Evolutionary conservation across 2,329 filamentous ascomycete species (phyloP).

Genomic region (Pseudogymnoascus sp.): DNA sequence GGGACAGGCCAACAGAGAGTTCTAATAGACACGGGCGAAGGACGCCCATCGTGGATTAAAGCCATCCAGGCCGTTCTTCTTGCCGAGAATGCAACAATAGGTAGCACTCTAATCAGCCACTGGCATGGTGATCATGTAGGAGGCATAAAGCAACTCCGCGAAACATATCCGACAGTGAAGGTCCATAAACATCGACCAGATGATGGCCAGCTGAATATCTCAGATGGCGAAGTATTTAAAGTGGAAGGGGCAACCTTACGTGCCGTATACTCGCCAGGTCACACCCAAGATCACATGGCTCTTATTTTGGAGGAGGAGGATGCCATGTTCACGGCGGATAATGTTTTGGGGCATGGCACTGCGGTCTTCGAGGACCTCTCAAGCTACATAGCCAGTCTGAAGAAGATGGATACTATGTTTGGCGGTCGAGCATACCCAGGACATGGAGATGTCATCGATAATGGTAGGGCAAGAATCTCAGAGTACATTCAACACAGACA

Average conservation of each 20-base stretch:
- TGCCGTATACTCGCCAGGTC: constrained; percentile 61
- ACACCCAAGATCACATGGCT: constrained; percentile 74
- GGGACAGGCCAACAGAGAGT: constrained; percentile 66
- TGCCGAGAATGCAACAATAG: constrained; percentile 59
- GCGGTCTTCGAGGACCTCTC: constrained; percentile 73
- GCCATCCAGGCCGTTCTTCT: constrained; percentile 56
- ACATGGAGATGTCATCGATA: constrained; percentile 70
- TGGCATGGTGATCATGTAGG: constrained; percentile 85
- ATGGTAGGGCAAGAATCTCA: constrained; percentile 60
- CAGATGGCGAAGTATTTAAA: constrained; percentile 43
- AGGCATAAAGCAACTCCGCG: constrained; percentile 62
- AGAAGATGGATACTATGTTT: constrained; percentile 59
- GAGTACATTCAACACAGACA: constrained; percentile 80
- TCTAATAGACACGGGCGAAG: constrained; percentile 86
- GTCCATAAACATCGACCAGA: constrained; percentile 59
- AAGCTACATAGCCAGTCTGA: constrained; percentile 59
- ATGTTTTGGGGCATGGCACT: constrained; percentile 79
- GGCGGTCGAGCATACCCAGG: constrained; percentile 71
- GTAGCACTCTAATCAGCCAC: constrained; percentile 72
- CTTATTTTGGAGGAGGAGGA: constrained; percentile 69
- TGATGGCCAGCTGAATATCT: constrained; percentile 43
- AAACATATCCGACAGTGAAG: constrained; percentile 50
- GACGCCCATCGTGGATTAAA: constrained; percentile 59
- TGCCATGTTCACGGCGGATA: constrained; percentile 82
- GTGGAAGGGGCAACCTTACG: constrained; percentile 56